Evolutionary conservation across 371 early-diverging fungal species (phyloP), one percentile per base, ranked within the genome.

Genomic region (Rhizopus microsporus): DNA sequence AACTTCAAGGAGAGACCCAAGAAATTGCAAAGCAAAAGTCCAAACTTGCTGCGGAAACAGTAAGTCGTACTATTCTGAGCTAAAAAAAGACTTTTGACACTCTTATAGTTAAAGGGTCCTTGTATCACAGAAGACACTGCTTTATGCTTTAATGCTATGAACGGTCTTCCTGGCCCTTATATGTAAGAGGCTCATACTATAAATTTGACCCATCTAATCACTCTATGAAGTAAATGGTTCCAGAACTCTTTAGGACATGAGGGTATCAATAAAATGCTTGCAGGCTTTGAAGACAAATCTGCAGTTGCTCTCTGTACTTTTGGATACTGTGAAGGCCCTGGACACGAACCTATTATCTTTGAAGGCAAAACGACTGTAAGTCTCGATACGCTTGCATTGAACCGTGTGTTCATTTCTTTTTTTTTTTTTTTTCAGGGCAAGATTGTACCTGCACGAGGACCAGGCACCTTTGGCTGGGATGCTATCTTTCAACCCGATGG

Each of bases 61-160:
- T 87, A 74, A 33, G 56, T 23, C 34, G 6, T 15, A 4, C 9
- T 9, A 10, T 32, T 13, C 59, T 31, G 32, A 47, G 7, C 31
- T 13, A 17, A 29, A 10, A 33, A 10, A 40, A 39, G 50, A 43
- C 48, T 7, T 13, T 38, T 50, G 12, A 37, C 13, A 51, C 16
- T 17, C n/a, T 9, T 48, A n/a, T 73, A 88, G 88, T 66, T 92
- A 33, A 74, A 88, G 43, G 86, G 88, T 4, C 92, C 95, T 35
- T 95, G 94, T 39, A 87, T 97, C 48, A 92, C 91, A 31, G 98
- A 98, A 75, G 98, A 98, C 74, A 97, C 96, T 8, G 84, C 87
- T 35, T 86, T 98, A 34, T 92, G 94, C 65, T 98, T 96, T 80
- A 88, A 90, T 60, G 95, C 96, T 15, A 73, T 97, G 73, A 88